Evolutionary conservation across 192 early-diverging fungal species (phyloP), one percentile per base, ranked within the genome.

Genomic region (Coemansia sp.): DNA sequence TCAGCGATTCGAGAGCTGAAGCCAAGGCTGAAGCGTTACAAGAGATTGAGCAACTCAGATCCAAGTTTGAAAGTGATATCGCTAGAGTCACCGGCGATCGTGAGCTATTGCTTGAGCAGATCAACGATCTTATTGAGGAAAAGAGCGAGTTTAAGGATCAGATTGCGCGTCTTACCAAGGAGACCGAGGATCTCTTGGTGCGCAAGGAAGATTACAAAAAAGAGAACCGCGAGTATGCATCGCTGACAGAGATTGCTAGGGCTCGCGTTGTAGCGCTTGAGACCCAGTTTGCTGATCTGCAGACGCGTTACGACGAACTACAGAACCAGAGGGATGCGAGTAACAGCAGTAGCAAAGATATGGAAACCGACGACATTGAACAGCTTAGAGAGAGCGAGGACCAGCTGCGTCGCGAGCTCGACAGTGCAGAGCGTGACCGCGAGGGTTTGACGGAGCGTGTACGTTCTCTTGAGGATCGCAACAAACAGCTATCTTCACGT

Each of bases 381-480:
- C 62, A 58, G 63, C 59, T 75, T 27, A 49, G 56, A 5, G 66
- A 75, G 47, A 50, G 47, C n/a, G 72, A 75, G 55, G 54, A 39
- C 12, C 57, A 46, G 37, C 59, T 71, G 11, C 24, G 45, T 30
- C 44, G 51, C 11, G 67, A 63, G 37, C 63, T 71, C 1, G 63
- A 66, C 6, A 42, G 33, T 7, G 54, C 52, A 22, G 69, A 71
- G 48, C 63, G 50, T 23, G 55, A 52, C 10, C 60, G 30, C 40
- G 55, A 57, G 15, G 18, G 25, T 1, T 13, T 65, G 14, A 14
- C 53, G 15, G 50, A 44, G 33, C 45, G 57, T 2, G 25, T 53
- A 21, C 66, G 33, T 17, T 15, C 25, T 19, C 49, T 61, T 10
- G 64, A 63, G 11, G 67, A 56, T 44, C 73, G 67, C 33, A 66